A percentile compares a stretch with the other conserved stretches of the same genome.
Evolutionary conservation across 23 red algal genomes (phyloP).

Genomic region (Chondrus crispus): DNA sequence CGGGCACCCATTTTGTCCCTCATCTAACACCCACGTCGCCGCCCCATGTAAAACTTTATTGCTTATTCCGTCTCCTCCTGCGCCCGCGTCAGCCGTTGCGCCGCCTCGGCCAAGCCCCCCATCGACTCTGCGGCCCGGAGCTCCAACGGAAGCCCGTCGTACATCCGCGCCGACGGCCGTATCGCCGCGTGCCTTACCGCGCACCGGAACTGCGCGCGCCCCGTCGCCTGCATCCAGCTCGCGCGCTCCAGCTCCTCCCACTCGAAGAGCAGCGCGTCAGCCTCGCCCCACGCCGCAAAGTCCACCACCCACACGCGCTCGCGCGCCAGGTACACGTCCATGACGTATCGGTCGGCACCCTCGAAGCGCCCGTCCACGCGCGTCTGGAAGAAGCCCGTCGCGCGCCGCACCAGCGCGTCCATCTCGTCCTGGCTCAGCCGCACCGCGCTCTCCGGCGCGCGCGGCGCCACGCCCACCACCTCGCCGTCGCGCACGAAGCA

Average conservation of each 20-base stretch:
- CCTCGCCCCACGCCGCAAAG: slow-evolving; percentile 26
- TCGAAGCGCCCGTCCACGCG: slow-evolving; percentile 3
- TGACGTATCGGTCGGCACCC: slow-evolving; percentile 40
- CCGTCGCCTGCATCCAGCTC: background rate
- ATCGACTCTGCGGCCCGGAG: slow-evolving; percentile 8
- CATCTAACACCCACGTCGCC: background rate
- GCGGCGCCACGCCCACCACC: slow-evolving; percentile 35
- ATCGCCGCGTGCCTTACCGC: slow-evolving; percentile 3
- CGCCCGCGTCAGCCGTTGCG: slow-evolving; percentile 6
- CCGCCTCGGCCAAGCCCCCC: background rate
- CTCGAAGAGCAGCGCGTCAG: slow-evolving; percentile 24
- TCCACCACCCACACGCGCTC: slow-evolving; percentile 64
- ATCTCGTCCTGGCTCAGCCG: background rate
- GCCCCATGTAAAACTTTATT: background rate
- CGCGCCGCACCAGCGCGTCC: slow-evolving; percentile 15
- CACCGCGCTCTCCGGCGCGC: background rate
- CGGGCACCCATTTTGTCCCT: background rate
- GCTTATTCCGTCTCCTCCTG: background rate
- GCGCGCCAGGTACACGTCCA: slow-evolving; percentile 58
- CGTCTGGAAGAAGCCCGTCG: background rate
- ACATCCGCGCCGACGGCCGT: slow-evolving; percentile 7
- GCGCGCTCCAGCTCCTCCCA: slow-evolving; percentile 50
- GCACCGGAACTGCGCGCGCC: slow-evolving; percentile 52
- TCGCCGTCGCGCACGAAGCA: slow-evolving; percentile 30
- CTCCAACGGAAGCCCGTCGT: slow-evolving; percentile 60